phyloP scores from a whole-genome alignment of 805 yeast genomes.

The Cyberlindnera meyerae region DNA sequence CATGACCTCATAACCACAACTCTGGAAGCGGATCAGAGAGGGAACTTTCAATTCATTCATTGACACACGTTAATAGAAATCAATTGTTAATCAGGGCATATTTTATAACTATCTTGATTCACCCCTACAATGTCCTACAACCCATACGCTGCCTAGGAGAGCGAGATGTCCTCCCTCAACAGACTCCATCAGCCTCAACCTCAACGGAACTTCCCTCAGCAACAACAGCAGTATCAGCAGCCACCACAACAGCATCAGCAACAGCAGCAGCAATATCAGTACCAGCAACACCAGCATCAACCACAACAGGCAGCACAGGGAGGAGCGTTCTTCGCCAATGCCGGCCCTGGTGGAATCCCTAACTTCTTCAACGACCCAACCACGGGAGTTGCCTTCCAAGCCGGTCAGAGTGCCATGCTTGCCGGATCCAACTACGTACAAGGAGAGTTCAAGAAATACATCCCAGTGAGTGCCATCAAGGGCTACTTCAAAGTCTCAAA shows the following conservation, averaged over 20 bases:
- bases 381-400: constrained; percentile 79
- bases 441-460: constrained; percentile 47
- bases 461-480: constrained; percentile 54
- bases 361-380: constrained; percentile 70
- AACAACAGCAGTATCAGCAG: constrained; percentile 15
- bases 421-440: constrained; percentile 78
- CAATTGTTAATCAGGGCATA: constrained; percentile 37
- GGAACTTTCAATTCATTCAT: too few relatives aligned
- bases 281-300: constrained; percentile 22
- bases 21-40: too few relatives aligned
- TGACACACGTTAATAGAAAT: too few relatives aligned
- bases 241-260: constrained; percentile 11
- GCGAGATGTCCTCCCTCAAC: constrained; percentile 16
- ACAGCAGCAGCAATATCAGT: constrained; percentile 8
- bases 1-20: too few relatives aligned
- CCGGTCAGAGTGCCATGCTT: constrained; percentile 79
- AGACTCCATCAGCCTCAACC: constrained; percentile 25
- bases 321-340: constrained; percentile 8
- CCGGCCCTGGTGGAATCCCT: constrained; percentile 23
- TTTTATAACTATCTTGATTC: too few relatives aligned
- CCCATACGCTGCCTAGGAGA: constrained; percentile 37
- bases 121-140: too few relatives aligned
- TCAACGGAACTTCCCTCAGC: constrained; percentile 20
- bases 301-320: constrained; percentile 16
- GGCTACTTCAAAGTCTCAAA: constrained; percentile 92